phyloP scores from a whole-genome alignment of 257 asterid genomes.

The Fraxinus cuspidata region DNA sequence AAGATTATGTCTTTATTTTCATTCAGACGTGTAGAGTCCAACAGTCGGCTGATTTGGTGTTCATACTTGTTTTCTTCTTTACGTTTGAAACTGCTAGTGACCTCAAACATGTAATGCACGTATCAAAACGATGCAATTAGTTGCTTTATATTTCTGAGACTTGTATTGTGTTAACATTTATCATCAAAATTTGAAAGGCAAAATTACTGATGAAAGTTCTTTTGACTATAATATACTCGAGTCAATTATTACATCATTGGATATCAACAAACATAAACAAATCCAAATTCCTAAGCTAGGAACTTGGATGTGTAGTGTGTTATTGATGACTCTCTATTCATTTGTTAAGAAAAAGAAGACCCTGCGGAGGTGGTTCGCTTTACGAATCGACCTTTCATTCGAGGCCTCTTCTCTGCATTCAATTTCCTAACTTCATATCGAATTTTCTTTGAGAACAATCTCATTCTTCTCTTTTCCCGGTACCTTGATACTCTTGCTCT shows the following conservation, averaged over 20 bases:
- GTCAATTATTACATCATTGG: background rate
- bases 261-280: background rate
- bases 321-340: slow-evolving; percentile 16
- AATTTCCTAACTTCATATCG: slow-evolving; percentile 74
- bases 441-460: slow-evolving; percentile 75
- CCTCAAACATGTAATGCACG: background rate
- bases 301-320: slow-evolving; percentile 3
- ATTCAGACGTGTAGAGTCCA: background rate
- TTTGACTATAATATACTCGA: background rate
- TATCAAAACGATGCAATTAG: background rate
- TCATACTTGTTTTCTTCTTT: background rate
- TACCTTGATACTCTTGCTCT: slow-evolving; percentile 68
- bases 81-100: background rate
- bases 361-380: slow-evolving; percentile 45
- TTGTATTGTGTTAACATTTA: background rate
- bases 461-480: slow-evolving; percentile 68
- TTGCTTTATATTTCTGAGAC: background rate
- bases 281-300: slow-evolving; percentile 20
- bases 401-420: slow-evolving; percentile 77
- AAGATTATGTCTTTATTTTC: background rate
- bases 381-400: slow-evolving; percentile 76
- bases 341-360: slow-evolving; percentile 25
- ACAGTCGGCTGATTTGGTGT: background rate
- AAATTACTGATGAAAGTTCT: background rate
- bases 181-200: no score